Evolutionary conservation across 768 basidiomycete genomes (phyloP).

Genomic region (Rickenella mellea): DNA sequence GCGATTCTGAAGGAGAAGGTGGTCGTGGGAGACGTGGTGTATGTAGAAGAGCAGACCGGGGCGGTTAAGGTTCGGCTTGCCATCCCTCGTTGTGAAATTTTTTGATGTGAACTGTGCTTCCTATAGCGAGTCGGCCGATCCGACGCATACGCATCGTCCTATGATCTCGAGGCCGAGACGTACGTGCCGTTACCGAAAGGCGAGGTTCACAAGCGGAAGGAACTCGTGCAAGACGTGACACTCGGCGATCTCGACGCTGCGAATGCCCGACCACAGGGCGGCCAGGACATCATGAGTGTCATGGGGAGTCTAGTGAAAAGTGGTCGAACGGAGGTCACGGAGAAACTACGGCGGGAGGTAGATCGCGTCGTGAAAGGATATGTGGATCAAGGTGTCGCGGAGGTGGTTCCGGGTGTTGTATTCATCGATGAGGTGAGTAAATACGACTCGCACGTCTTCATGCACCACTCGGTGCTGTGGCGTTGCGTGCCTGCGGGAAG

Average conservation of each 20-base stretch:
- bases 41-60: conserved; percentile 88
- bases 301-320: conserved; percentile 76
- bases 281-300: conserved; percentile 46
- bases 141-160: conserved; percentile 95
- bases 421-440: conserved; percentile 91
- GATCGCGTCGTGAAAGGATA: conserved; percentile 97
- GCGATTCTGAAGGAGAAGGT: conserved; percentile 97
- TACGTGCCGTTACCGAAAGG: conserved; percentile 97
- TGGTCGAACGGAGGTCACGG: conserved; percentile 91
- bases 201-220: conserved; percentile 92
- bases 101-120: not conserved
- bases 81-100: not conserved
- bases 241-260: conserved; percentile 93
- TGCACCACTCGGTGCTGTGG: not conserved
- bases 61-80: conserved; percentile 73
- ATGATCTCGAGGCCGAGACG: conserved; percentile 96
- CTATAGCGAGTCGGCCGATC: conserved; percentile 86
- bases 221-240: conserved; percentile 91
- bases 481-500: not conserved
- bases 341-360: conserved; percentile 90
- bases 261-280: conserved; percentile 90
- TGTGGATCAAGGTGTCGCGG: conserved; percentile 96
- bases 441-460: not conserved
- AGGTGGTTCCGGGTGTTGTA: conserved; percentile 94
- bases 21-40: conserved; percentile 92